phyloP scores from a whole-genome alignment of 169 alveolate species.

The Cryptosporidium viatorum region DNA sequence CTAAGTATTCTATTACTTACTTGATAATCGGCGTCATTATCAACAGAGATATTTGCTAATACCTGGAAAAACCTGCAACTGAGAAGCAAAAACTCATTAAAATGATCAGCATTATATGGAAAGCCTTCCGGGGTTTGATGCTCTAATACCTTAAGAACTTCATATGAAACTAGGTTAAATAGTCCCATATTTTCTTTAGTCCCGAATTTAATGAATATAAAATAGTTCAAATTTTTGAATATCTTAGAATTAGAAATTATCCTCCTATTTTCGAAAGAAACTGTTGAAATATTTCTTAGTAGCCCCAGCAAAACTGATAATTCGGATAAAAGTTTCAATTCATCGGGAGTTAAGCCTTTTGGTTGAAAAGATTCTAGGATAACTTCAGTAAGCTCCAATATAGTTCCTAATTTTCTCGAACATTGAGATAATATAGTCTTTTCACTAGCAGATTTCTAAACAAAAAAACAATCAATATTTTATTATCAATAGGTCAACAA shows the following conservation, averaged over 20 bases:
- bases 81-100: constrained; percentile 27
- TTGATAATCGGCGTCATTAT: background rate
- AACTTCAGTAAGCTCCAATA: constrained; percentile 1
- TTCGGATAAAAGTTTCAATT: constrained; percentile 24
- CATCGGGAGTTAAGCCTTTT: background rate
- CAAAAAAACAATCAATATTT: background rate
- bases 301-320: constrained; percentile 31
- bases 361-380: constrained; percentile 1
- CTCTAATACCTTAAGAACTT: background rate
- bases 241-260: constrained; percentile 7
- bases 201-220: background rate
- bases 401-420: background rate
- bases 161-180: constrained; percentile 5
- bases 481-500: background rate
- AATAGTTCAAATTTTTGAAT: constrained; percentile 10
- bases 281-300: constrained; percentile 36
- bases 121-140: background rate
- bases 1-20: constrained; percentile 20
- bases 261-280: constrained; percentile 37
- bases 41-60: constrained; percentile 40
- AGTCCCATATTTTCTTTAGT: constrained; percentile 17
- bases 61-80: constrained; percentile 31
- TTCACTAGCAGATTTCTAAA: constrained; percentile 22
- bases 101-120: background rate
- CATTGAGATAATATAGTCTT: background rate